phyloP scores from a whole-genome alignment of 2,329 filamentous ascomycete species.

The Rutstroemia sp. region DNA sequence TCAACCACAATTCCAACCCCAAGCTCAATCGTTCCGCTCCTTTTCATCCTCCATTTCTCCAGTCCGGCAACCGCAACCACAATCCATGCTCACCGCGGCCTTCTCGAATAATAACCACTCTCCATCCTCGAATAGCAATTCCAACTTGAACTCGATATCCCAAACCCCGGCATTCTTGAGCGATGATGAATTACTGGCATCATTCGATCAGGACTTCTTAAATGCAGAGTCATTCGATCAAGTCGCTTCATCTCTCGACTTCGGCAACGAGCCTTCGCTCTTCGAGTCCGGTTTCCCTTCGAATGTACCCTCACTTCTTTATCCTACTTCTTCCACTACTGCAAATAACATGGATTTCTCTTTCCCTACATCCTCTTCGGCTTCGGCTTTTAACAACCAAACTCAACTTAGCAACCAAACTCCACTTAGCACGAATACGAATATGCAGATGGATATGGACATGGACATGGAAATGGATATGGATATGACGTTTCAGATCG shows the following conservation, averaged over 20 bases:
- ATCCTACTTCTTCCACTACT: background rate
- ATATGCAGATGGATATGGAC: constrained; percentile 11
- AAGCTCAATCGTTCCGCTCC: background rate
- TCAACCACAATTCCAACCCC: background rate
- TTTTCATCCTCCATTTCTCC: background rate
- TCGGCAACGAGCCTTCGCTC: no score
- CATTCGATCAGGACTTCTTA: constrained; percentile 15
- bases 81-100: background rate
- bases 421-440: background rate
- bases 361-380: background rate
- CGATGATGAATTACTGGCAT: constrained; percentile 18
- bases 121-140: background rate
- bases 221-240: background rate
- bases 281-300: no score
- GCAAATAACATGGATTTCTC: background rate
- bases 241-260: no score
- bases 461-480: background rate
- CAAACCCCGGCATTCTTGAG: constrained; percentile 6
- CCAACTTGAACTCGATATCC: background rate
- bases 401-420: no score
- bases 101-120: background rate
- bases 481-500: constrained; percentile 1
- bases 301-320: no score
- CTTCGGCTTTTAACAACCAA: no score
- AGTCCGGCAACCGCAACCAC: background rate